Evolutionary conservation across 768 basidiomycete species (phyloP).

Genomic region (Pleurotus citrinopileatus): DNA sequence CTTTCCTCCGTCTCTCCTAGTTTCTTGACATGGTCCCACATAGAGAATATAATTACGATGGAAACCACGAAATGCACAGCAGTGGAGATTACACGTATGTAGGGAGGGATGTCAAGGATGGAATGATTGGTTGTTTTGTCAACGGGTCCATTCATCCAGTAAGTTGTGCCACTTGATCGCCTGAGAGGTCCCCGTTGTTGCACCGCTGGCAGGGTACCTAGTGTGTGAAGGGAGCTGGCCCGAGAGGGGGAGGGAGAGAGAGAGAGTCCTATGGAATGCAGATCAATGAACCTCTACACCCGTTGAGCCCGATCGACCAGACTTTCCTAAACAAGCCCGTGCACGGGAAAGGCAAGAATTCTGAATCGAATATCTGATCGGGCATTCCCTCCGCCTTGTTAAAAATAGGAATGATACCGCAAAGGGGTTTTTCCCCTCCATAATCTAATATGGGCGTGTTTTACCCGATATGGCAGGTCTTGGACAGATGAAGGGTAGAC

Average conservation of each 20-base stretch:
- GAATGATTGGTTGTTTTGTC: slow-evolving; percentile 8
- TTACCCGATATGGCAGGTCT: background rate
- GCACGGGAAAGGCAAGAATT: background rate
- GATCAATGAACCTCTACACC: slow-evolving; percentile 1
- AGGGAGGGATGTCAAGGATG: too few relatives aligned
- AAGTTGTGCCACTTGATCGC: too few relatives aligned
- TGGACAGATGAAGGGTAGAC: slow-evolving; percentile 3
- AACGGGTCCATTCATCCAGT: background rate
- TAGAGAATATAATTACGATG: slow-evolving; percentile 6
- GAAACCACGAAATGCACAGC: background rate
- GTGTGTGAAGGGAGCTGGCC: too few relatives aligned
- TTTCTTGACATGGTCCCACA: background rate
- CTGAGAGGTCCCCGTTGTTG: too few relatives aligned
- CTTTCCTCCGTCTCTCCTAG: too few relatives aligned
- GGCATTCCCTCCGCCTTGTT: background rate
- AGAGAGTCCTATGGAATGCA: background rate
- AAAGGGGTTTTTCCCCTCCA: background rate
- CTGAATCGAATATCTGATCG: slow-evolving; percentile 10
- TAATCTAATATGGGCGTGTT: background rate
- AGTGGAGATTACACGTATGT: background rate
- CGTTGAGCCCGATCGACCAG: slow-evolving; percentile 5
- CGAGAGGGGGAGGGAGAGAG: too few relatives aligned
- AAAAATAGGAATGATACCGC: background rate
- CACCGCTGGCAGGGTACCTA: too few relatives aligned
- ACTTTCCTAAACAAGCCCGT: background rate